Base-by-base conservation (phyloP, 805 yeast genomes). In the Millerozyma acaciae region DNA sequence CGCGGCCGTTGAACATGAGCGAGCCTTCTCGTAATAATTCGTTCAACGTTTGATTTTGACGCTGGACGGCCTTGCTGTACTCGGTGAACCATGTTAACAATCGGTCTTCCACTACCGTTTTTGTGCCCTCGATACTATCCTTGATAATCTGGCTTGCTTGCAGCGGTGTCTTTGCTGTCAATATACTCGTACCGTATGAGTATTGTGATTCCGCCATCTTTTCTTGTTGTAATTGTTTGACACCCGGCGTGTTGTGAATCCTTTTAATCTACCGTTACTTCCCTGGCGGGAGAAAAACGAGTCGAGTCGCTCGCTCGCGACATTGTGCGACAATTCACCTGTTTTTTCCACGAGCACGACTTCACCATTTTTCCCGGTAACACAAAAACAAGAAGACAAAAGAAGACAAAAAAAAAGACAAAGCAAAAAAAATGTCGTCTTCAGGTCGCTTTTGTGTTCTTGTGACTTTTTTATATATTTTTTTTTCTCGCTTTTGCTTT, bases 41-140 rank as follows among this genome's bases (percentile, higher is more conserved):
- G 23, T 84, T 77, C 41, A 84, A 66, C 32, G 75, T 79, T 37
- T 72, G 73, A 47, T 81, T 81, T 31, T 51, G 47, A 18, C 43
- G 47, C 16, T 49, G 53, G 12, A 55, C 28, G 19, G 38, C 22
- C 8, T 42, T 28, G 16, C 46, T 34, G 37, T 54, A 55, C 13
- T 38, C 33, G 20, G 44, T 48, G 34, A 65, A 65, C 65, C 69
- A 66, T 6, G 37, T 38, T 37, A 57, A 48, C 36, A 66, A 48
- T 31, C 53, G 48, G 21, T 53, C 51, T 33, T 55, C 55, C 21
- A 61, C 42, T 29, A 62, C 53, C 14, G 40, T 43, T 24, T 53
- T 42, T 30, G 65, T 51, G 17, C 54, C 43, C 28, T 52, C 51
- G 36, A 65, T 45, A 16, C 60, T 53, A 39, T 55, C 55, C 28